Percentiles rank a stretch among this genome's conserved stretches.
Conservation (phyloP, 768 basidiomycete genomes). For the Strobilomyces confusus region DNA sequence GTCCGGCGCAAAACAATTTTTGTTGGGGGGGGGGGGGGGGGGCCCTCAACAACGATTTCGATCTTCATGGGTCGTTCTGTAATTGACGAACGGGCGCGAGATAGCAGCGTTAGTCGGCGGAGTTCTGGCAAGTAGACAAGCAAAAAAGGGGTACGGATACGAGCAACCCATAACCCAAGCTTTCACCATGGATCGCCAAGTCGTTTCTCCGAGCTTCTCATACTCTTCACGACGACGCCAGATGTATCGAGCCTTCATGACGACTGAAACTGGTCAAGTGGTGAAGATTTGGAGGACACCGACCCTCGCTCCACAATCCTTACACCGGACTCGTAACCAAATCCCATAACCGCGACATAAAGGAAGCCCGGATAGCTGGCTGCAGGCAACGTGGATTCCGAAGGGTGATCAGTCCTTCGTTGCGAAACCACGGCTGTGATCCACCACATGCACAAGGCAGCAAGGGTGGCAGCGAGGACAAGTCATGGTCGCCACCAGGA, state of each 20-base stretch:
- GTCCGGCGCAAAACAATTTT: no score
- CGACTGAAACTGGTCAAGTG: slow-evolving; percentile 33
- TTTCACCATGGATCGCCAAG: slow-evolving; percentile 22
- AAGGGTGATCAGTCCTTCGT: slow-evolving; percentile 30
- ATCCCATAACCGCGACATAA: slow-evolving; percentile 31
- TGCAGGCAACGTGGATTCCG: slow-evolving; percentile 22
- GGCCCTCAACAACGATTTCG: slow-evolving; percentile 94
- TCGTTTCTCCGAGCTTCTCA: slow-evolving; percentile 25
- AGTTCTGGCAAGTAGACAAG: slow-evolving; percentile 35
- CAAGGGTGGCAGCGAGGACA: slow-evolving; percentile 27
- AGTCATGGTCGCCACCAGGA: slow-evolving; percentile 27
- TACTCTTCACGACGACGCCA: slow-evolving; percentile 21
- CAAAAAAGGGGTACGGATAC: slow-evolving; percentile 44
- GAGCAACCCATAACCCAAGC: slow-evolving; percentile 27
- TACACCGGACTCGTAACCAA: slow-evolving; percentile 31
- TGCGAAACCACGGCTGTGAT: slow-evolving; percentile 21
- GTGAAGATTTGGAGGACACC: slow-evolving; percentile 30
- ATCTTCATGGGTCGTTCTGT: slow-evolving; percentile 98
- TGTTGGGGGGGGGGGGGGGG: no score
- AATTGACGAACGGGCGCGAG: slow-evolving; percentile 32
- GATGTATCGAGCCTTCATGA: slow-evolving; percentile 22
- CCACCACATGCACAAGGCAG: slow-evolving; percentile 17
- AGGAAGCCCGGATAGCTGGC: slow-evolving; percentile 21
- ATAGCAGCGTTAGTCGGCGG: slow-evolving; percentile 35
- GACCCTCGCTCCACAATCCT: slow-evolving; percentile 28